Evolutionary conservation across 192 early-diverging fungal species (phyloP), one percentile per base, ranked within the genome.

Genomic region (Coemansia sp.): DNA sequence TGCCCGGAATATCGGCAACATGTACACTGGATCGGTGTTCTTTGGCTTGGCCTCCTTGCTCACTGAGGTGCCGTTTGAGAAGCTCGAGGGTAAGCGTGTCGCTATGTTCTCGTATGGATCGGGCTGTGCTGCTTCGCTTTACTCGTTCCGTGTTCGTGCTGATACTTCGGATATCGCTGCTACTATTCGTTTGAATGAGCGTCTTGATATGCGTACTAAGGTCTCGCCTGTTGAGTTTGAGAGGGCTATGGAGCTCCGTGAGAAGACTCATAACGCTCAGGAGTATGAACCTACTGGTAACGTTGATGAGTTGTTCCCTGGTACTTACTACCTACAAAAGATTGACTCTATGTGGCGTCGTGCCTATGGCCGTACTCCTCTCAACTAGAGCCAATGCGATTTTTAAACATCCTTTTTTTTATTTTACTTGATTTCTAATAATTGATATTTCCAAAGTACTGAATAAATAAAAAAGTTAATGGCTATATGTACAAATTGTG

Each of bases 51-150:
- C 87, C 12, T 93, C 92, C 33, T 82, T 98, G 57, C 64, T 99
- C 41, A 88, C 92, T n/a, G 86, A 89, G 58, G 86, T 90, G 6
- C 74, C 92, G 31, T 85, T 87, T 33, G 90, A 88, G 44, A 71
- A 92, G 63, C 86, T 97, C 52, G 47, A 88, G 27, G 87, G 91
- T 86, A 98, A 97, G 83, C 93, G 95, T 58, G 78, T 99, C 31
- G 87, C 88, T 31, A 38, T 97, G 65, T 99, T 95, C 80, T 97
- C 98, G 9, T 99, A 98, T 77, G 98, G 98, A 62, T 97, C 95
- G 6, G 98, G 98, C 43, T 92, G 96, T 40, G 92, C 98, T 60
- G 90, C 96, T 40, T 93, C 96, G 64, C 92, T 97, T 87, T 95
- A 96, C 81, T 97, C 96, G 33, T 84, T 97, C 80, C 91, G 90